phyloP scores from a whole-genome alignment of 441 rosid genomes.

The Bocquillonia castaneifolia region DNA sequence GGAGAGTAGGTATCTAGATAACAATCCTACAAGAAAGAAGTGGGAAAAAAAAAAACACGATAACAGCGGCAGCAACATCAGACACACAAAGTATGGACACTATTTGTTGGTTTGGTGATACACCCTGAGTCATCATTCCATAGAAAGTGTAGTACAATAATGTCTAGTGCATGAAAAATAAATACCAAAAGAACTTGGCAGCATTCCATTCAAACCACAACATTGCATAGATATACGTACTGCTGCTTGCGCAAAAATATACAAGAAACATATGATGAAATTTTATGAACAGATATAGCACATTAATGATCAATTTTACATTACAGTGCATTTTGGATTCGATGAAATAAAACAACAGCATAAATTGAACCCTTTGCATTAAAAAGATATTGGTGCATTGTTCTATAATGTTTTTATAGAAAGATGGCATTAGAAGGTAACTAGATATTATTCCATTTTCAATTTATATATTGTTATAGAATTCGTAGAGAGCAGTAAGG shows the following conservation, averaged over 20 bases:
- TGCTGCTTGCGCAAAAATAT: constrained; percentile 43
- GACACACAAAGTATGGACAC: constrained; percentile 48
- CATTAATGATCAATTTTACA: too few relatives aligned
- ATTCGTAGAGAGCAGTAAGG: too few relatives aligned
- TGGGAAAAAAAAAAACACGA: too few relatives aligned
- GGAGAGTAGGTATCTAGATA: constrained; percentile 84
- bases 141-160: constrained; percentile 68
- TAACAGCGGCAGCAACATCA: too few relatives aligned
- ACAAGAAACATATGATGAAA: constrained; percentile 3
- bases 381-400: constrained; percentile 35
- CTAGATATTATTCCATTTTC: background rate
- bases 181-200: constrained; percentile 64
- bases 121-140: constrained; percentile 65
- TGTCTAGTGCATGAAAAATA: constrained; percentile 60
- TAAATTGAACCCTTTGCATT: constrained; percentile 67
- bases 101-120: constrained; percentile 63
- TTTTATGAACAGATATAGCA: background rate
- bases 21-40: constrained; percentile 63
- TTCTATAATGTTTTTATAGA: constrained; percentile 16
- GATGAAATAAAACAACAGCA: constrained; percentile 53
- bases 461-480: background rate
- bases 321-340: constrained; percentile 47
- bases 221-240: constrained; percentile 58
- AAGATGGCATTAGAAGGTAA: background rate
- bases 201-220: constrained; percentile 59